Base-by-base conservation (phyloP, 139 green algal genomes). In the Chlorella sp. region DNA sequence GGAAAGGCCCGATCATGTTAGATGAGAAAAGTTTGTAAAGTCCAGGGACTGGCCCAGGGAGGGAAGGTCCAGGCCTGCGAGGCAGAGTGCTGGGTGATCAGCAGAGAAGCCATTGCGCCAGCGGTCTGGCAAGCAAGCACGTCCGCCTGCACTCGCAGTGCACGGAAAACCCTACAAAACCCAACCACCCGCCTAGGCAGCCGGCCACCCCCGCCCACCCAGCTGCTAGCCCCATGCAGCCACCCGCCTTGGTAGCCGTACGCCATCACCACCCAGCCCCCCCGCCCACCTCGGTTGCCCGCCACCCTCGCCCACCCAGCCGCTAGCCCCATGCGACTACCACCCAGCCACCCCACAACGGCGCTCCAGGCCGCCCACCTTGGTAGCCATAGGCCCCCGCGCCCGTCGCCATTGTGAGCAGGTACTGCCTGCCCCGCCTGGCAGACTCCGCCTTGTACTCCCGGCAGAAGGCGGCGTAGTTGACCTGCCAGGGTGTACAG, bases 401-500 rank as follows among this genome's bases (percentile, higher is more conserved):
- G 15, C 75, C 75, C 11, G 75, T 28, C 21, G 80, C 80, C 88
- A 88, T 86, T 11, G 88, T 91, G 26, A 91, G 88, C 28, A 91
- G 57, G 73, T 86, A 88, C 34, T 57, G 7, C 73, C 85, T 88
- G 83, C 83, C 73, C 11, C 34, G 9, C 21, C 15, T 21, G 32
- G 60, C 80, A 1, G 69, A 60, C 24, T 40, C 88, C 0, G 60
- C 80, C 88, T 86, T 88, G 80, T 82, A 91, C 80, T 91, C 83
- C 21, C n/a, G 61, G 48, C 80, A 85, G 80, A 85, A 85, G 42
- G 80, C 80, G 4, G 80, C 80, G 0, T 71, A 48, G 80, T 85
- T 85, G 79, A 37, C 79, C n/a, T n/a, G n/a, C n/a, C n/a, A n/a
- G n/a, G 60, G 15, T 24, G 60, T 18, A 68, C 60, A 14, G 15